phyloP scores from a whole-genome alignment of 768 basidiomycete genomes.

The Hydnum rufescens region DNA sequence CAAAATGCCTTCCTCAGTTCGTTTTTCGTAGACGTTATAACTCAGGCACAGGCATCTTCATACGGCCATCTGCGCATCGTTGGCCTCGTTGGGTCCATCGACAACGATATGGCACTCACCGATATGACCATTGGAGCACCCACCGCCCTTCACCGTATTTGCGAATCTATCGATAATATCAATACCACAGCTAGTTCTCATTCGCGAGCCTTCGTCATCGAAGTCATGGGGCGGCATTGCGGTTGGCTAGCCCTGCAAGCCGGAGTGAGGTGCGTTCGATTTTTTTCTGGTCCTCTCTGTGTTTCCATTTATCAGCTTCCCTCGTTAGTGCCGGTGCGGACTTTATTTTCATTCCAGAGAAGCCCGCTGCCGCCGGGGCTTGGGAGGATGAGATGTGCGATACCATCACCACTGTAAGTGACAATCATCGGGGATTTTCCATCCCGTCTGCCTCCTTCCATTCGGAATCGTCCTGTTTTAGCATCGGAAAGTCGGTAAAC shows the following conservation, averaged over 20 bases:
- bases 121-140: constrained; percentile 94
- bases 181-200: constrained; percentile 92
- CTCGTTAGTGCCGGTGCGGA: constrained; percentile 63
- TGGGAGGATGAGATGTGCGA: constrained; percentile 93
- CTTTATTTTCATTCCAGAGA: constrained; percentile 94
- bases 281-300: neutral
- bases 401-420: constrained; percentile 52
- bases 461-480: constrained; percentile 17
- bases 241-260: constrained; percentile 96
- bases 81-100: constrained; percentile 96
- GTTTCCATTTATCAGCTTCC: neutral
- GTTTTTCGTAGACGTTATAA: constrained; percentile 40
- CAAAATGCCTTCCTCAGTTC: neutral
- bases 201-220: constrained; percentile 91
- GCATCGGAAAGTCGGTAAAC: constrained; percentile 84
- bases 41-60: constrained; percentile 42
- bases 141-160: constrained; percentile 89
- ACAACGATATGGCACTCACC: constrained; percentile 98
- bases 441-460: constrained; percentile 1
- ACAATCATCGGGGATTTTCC: neutral
- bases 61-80: constrained; percentile 85
- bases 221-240: constrained; percentile 99
- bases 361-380: constrained; percentile 51
- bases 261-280: constrained; percentile 49
- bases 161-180: constrained; percentile 95